Conservation (phyloP, 768 basidiomycete species). For the Boletus huronensis region DNA sequence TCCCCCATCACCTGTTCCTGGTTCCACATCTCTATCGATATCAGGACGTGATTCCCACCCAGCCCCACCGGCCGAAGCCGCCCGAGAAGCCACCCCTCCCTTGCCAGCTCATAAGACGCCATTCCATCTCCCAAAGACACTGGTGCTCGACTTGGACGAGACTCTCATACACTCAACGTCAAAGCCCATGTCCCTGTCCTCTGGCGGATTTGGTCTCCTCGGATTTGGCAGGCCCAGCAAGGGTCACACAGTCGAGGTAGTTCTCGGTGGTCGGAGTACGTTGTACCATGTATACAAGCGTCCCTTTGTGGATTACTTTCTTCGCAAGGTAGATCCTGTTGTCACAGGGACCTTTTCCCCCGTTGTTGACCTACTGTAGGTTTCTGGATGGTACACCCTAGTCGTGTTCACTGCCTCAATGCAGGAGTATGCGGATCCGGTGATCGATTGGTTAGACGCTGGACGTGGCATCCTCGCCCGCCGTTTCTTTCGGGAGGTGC, state of each 20-base stretch:
- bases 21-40: conserved; percentile 8
- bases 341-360: not conserved
- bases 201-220: conserved; percentile 57
- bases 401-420: conserved; percentile 99
- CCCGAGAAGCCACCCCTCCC: conserved; percentile 51
- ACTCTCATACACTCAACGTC: conserved; percentile 98
- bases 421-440: conserved; percentile 99
- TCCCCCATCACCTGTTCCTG: conserved; percentile 21
- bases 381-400: conserved; percentile 96
- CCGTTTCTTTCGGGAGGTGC: conserved; percentile 87
- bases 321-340: conserved; percentile 66
- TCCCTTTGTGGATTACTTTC: conserved; percentile 94
- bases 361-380: conserved; percentile 46
- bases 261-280: conserved; percentile 82
- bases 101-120: conserved; percentile 53
- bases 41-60: conserved; percentile 8
- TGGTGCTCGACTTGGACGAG: conserved; percentile 97
- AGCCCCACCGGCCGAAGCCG: conserved; percentile 23
- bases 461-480: conserved; percentile 87
- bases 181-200: conserved; percentile 54
- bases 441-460: conserved; percentile 98
- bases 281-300: conserved; percentile 98
- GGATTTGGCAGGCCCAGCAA: conserved; percentile 59
- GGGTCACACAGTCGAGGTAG: conserved; percentile 89
- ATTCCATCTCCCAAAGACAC: conserved; percentile 85